phyloP scores from a whole-genome alignment of 371 early-diverging fungal genomes.

The Mucor lusitanicus region DNA sequence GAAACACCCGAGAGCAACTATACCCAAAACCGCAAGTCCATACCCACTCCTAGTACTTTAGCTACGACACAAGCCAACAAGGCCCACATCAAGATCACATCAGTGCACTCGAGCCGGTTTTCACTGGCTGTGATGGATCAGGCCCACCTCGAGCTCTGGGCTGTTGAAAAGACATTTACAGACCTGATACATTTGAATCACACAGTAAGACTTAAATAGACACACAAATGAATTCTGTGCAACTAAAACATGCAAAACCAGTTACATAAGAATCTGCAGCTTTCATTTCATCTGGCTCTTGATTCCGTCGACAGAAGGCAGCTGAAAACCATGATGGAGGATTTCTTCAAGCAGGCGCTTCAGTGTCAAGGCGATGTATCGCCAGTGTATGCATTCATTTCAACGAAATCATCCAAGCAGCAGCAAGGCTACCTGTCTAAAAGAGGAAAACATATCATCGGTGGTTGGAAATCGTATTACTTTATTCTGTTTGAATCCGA shows the following conservation, averaged over 20 bases:
- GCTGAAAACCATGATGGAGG: not conserved
- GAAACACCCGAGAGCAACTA: slow-evolving; percentile 1
- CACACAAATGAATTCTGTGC: not conserved
- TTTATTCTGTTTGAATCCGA: slow-evolving; percentile 41
- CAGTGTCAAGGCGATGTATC: not conserved
- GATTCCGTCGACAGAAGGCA: not conserved
- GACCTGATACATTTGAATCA: slow-evolving; percentile 75
- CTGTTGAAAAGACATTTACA: slow-evolving; percentile 78
- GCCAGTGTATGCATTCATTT: not conserved
- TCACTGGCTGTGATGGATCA: not conserved
- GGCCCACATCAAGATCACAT: not conserved
- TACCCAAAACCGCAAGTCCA: not conserved
- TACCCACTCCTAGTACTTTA: not conserved
- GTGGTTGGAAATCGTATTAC: slow-evolving; percentile 86
- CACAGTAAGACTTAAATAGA: not conserved
- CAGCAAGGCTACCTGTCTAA: slow-evolving; percentile 80
- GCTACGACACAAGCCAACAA: not conserved
- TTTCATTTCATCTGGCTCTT: not conserved
- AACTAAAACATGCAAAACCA: not conserved
- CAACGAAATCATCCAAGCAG: slow-evolving; percentile 1
- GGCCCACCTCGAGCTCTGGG: slow-evolving; percentile 62
- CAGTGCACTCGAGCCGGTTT: not conserved
- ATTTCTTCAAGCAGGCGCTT: not conserved
- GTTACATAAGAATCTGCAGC: not conserved
- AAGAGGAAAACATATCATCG: slow-evolving; percentile 81